Base-by-base conservation (phyloP, 352 stramenopile species). In the Phytopythium ostracodes region DNA sequence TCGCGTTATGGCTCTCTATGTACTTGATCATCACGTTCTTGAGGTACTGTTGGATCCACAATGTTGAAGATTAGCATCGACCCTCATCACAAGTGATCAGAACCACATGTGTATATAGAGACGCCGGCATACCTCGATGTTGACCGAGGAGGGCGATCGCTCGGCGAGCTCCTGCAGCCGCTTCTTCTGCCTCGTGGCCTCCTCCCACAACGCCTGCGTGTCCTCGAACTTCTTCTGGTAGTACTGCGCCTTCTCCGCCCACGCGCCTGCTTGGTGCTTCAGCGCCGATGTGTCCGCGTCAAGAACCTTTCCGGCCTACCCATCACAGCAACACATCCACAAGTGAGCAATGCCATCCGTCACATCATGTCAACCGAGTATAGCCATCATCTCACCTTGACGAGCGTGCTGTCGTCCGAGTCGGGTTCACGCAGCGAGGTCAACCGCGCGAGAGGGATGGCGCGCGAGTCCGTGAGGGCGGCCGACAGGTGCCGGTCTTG, bases 11-110 rank as follows among this genome's bases (percentile, higher is more conserved):
- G 54, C 78, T 91, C 56, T 78, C 71, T 27, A 94, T 87, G 74
- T 89, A 94, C 73, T 94, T 94, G 62, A 94, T 82, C 43, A 94
- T 70, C 11, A 94, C 77, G 35, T 94, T 94, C 62, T 91, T 92
- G 40, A 94, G 55, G 59, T 94, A 94, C 85, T 93, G 56, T 36
- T n/a, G 18, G 25, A 17, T n/a, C 27, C 18, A 65, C 50, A 14
- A 38, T 10, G 7, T 2, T 15, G 33, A 10, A 15, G 33, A 14
- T 38, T 38, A 38, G 33, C 47, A 40, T 11, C 18, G 14, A 36
- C 2, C 12, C 33, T 8, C 12, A 4, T 25, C 22, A 44, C 25
- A 46, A 18, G 42, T 20, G 8, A 40, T 33, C 29, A 33, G 29
- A 7, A 33, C 29, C 29, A 33, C 17, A 53, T n/a, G 20, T 20